phyloP scores from a whole-genome alignment of 2,329 filamentous ascomycete genomes.

The Thermochaetoides dissita region DNA sequence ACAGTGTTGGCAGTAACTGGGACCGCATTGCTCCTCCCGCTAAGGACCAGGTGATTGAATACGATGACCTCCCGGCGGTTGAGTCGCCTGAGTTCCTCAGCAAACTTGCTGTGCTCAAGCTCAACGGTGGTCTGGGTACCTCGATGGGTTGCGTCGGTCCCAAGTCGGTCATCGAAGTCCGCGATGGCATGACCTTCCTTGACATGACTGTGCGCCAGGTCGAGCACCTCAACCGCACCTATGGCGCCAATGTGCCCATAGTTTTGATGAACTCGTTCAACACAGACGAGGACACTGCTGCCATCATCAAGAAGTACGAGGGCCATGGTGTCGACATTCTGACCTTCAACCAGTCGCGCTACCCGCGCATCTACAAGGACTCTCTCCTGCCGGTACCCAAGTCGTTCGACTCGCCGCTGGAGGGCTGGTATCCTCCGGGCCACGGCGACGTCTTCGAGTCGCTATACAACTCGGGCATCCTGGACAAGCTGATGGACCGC shows the following conservation, averaged over 20 bases:
- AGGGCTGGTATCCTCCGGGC: constrained; percentile 96
- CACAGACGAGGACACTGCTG: constrained; percentile 92
- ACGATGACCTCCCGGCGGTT: constrained; percentile 75
- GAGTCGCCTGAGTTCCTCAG: constrained; percentile 88
- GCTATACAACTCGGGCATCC: constrained; percentile 95
- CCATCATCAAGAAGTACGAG: constrained; percentile 99
- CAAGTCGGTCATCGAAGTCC: constrained; percentile 98
- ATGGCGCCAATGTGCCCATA: constrained; percentile 93
- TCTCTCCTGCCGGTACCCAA: constrained; percentile 93
- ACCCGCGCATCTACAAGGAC: constrained; percentile 96
- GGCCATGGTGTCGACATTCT: constrained; percentile 99
- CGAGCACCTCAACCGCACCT: constrained; percentile 97
- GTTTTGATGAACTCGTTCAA: constrained; percentile 99
- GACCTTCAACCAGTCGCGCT: constrained; percentile 99
- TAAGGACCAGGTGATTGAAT: constrained; percentile 86
- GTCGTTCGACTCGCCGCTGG: constrained; percentile 70
- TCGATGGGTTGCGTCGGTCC: constrained; percentile 99
- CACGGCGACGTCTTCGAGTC: constrained; percentile 99
- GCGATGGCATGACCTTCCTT: constrained; percentile 99
- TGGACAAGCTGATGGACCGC: constrained; percentile 88
- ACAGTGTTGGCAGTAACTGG: constrained; percentile 56
- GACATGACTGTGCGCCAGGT: constrained; percentile 98
- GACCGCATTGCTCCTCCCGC: constrained; percentile 91
- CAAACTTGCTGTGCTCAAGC: constrained; percentile 96
- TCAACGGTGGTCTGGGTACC: constrained; percentile 97